A percentile compares a stretch with the other conserved stretches of the same genome.
phyloP scores from a whole-genome alignment of 148 eudicot genomes.

The Diospyros lotus region DNA sequence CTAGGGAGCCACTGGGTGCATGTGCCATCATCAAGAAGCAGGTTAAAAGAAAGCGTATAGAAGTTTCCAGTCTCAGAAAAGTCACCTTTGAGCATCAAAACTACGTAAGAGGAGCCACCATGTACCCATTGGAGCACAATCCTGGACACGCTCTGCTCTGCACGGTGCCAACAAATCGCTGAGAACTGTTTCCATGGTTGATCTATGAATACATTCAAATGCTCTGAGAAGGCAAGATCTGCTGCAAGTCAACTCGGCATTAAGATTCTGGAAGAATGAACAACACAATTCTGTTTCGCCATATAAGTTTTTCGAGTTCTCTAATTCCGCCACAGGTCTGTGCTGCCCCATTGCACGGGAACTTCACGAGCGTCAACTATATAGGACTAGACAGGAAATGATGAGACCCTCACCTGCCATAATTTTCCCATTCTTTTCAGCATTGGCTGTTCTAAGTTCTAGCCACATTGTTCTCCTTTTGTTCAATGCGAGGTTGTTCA shows the following conservation, averaged over 20 bases:
- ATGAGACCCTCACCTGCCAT: not conserved
- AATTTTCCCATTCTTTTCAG: not conserved
- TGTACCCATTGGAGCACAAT: constrained; percentile 90
- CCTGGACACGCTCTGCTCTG: constrained; percentile 79
- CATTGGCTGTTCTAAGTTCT: not conserved
- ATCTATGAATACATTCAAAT: not conserved
- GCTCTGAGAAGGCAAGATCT: not conserved
- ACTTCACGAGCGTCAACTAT: not conserved
- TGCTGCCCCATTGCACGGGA: not conserved
- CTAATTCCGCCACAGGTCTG: not conserved
- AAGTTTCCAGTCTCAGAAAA: constrained; percentile 34
- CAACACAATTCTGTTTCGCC: not conserved
- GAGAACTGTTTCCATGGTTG: not conserved
- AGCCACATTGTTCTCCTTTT: not conserved
- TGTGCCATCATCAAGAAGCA: constrained; percentile 62
- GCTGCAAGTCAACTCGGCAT: not conserved
- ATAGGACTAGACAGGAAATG: not conserved
- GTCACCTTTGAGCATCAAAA: constrained; percentile 65
- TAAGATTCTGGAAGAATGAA: not conserved
- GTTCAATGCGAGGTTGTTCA: no score
- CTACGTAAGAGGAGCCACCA: constrained; percentile 58
- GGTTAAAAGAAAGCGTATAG: constrained; percentile 23
- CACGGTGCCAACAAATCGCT: constrained; percentile 42
- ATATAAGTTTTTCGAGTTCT: not conserved
- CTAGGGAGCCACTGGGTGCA: constrained; percentile 53